Evolutionary conservation across 352 stramenopile genomes (phyloP), one percentile per base, ranked within the genome.

Genomic region (Thalassiosira pacifica): DNA sequence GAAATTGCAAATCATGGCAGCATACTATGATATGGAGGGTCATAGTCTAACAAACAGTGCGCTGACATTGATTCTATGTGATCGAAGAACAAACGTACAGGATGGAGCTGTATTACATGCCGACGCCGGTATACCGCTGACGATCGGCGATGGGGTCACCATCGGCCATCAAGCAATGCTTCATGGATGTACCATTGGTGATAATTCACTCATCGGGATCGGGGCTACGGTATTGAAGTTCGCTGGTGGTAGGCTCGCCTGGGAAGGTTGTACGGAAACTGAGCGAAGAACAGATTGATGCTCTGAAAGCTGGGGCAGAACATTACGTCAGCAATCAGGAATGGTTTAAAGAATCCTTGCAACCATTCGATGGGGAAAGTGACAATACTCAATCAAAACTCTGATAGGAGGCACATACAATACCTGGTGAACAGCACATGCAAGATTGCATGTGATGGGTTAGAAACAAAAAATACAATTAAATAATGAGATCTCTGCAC

Each of bases 51-150:
- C n/a, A n/a, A n/a, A n/a, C n/a, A n/a, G n/a, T n/a, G n/a, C n/a
- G n/a, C n/a, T n/a, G n/a, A n/a, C n/a, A n/a, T n/a, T n/a, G n/a
- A n/a, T n/a, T n/a, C n/a, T n/a, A 60, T 52, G n/a, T 60, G 16
- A n/a, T 55, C 26, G 57, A 76, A 72, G 65, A 22, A 63, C 81
- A 2, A 90, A 90, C 60, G 72, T 90, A 27, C 85, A 90, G 70
- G 85, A 90, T 79, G 77, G 77, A 27, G 75, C 70, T 1, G 85
- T 90, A 16, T 64, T 90, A 31, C 85, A 90, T 72, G 73, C 85
- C 13, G 81, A 90, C 61, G 71, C 69, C 10, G 76, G 81, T 6
- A 26, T 87, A 42, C 76, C 70, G 26, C 67, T 90, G n/a, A 80
- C 75, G 8, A 84, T 90, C 52, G 81, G 81, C 6, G 16, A 31